phyloP scores from a whole-genome alignment of 1,284 basidiomycete genomes.

The Pisolithus thermaeus region DNA sequence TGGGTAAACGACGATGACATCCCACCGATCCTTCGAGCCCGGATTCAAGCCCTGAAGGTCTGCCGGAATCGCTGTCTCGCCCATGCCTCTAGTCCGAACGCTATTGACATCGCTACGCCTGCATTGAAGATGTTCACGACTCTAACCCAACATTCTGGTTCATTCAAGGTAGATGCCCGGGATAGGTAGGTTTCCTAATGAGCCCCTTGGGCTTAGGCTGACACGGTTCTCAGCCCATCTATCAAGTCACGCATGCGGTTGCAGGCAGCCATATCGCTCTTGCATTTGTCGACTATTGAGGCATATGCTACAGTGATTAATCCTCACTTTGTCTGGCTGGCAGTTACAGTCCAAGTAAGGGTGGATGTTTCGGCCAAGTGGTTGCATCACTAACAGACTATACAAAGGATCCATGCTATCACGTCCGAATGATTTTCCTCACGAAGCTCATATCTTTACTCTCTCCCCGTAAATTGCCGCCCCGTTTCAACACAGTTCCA shows the following conservation, averaged over 20 bases:
- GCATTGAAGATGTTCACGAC: slow-evolving; percentile 71
- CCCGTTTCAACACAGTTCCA: slow-evolving; percentile 77
- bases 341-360: slow-evolving; percentile 70
- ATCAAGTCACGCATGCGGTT: slow-evolving; percentile 73
- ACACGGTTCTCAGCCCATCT: slow-evolving; percentile 39
- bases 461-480: slow-evolving; percentile 54
- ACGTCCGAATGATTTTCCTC: slow-evolving; percentile 78
- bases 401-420: slow-evolving; percentile 77
- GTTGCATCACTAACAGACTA: background rate
- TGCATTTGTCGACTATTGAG: slow-evolving; percentile 72
- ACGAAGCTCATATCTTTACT: slow-evolving; percentile 69
- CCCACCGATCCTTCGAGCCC: slow-evolving; percentile 52
- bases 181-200: slow-evolving; percentile 56
- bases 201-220: slow-evolving; percentile 1
- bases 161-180: slow-evolving; percentile 47
- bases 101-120: slow-evolving; percentile 63
- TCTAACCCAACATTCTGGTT: slow-evolving; percentile 62
- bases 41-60: slow-evolving; percentile 72
- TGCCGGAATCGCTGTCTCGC: slow-evolving; percentile 77
- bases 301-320: slow-evolving; percentile 57
- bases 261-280: slow-evolving; percentile 73
- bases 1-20: slow-evolving; percentile 72
- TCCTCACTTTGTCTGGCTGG: slow-evolving; percentile 64
- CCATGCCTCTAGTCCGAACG: slow-evolving; percentile 53
- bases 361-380: background rate